phyloP scores from a whole-genome alignment of 208 protist species.

The Endotrypanum monterogeii region DNA sequence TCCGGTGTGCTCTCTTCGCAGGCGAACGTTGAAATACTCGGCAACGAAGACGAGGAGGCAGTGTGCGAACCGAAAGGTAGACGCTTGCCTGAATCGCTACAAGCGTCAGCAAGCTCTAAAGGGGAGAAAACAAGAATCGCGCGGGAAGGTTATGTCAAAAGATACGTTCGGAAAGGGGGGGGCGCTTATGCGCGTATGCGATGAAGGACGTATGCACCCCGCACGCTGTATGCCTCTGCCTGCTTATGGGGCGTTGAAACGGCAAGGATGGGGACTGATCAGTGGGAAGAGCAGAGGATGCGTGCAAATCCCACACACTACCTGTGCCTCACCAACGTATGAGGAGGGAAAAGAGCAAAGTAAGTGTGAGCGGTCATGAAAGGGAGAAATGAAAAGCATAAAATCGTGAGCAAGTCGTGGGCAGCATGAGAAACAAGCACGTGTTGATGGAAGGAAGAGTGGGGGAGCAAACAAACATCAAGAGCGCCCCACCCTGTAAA shows the following conservation, averaged over 20 bases:
- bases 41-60: too few relatives aligned
- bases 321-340: background rate
- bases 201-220: background rate
- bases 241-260: background rate
- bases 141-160: background rate
- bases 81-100: background rate
- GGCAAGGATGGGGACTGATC: background rate
- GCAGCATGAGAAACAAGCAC: too few relatives aligned
- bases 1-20: background rate
- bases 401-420: too few relatives aligned
- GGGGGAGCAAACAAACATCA: background rate
- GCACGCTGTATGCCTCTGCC: background rate
- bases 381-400: background rate
- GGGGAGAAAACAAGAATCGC: background rate
- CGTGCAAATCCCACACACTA: constrained; percentile 1
- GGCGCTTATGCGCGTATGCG: background rate
- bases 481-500: background rate
- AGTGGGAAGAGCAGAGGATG: background rate
- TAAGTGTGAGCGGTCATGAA: background rate
- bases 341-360: constrained; percentile 5
- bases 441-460: background rate
- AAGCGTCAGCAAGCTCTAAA: constrained; percentile 1
- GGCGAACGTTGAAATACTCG: too few relatives aligned
- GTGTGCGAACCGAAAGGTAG: background rate
- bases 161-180: background rate